Percentiles rank a stretch among this genome's conserved stretches.
Evolutionary conservation across 2,329 filamentous ascomycete species (phyloP).

Genomic region (Beauveria rudraprayagi): DNA sequence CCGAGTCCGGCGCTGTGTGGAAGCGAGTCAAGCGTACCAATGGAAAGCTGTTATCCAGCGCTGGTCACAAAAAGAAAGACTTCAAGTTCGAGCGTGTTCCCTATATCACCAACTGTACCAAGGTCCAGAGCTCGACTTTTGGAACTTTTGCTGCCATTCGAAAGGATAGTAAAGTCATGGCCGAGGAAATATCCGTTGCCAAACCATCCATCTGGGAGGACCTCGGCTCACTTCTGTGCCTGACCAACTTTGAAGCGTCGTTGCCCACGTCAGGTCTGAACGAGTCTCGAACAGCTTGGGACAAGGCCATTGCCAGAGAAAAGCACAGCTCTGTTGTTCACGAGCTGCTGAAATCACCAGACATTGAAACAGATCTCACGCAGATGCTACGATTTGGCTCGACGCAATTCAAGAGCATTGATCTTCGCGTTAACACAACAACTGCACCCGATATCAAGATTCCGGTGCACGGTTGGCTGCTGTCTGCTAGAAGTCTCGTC

Average conservation of each 20-base stretch:
- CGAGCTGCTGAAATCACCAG: constrained; percentile 51
- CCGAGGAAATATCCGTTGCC: constrained; percentile 58
- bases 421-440: constrained; percentile 44
- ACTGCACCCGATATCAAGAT: constrained; percentile 61
- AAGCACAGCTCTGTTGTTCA: constrained; percentile 43
- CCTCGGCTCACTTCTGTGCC: constrained; percentile 59
- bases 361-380: constrained; percentile 56
- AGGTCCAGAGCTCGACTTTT: constrained; percentile 79
- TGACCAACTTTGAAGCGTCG: constrained; percentile 49
- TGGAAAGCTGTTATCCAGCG: constrained; percentile 57
- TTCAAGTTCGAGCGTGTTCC: constrained; percentile 94
- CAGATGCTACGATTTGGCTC: constrained; percentile 37
- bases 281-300: constrained; percentile 33
- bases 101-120: constrained; percentile 74
- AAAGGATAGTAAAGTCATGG: constrained; percentile 74
- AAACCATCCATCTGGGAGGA: constrained; percentile 68
- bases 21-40: constrained; percentile 75
- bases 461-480: constrained; percentile 74
- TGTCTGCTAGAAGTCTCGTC: constrained; percentile 64
- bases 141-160: constrained; percentile 85
- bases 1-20: constrained; percentile 89
- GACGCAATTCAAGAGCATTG: constrained; percentile 32
- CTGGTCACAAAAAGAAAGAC: constrained; percentile 65
- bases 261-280: constrained; percentile 25
- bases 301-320: constrained; percentile 28